Percentiles rank a stretch among this genome's conserved stretches.
Conservation (phyloP, 2,329 filamentous ascomycete genomes). For the Aspergillus jensenii region DNA sequence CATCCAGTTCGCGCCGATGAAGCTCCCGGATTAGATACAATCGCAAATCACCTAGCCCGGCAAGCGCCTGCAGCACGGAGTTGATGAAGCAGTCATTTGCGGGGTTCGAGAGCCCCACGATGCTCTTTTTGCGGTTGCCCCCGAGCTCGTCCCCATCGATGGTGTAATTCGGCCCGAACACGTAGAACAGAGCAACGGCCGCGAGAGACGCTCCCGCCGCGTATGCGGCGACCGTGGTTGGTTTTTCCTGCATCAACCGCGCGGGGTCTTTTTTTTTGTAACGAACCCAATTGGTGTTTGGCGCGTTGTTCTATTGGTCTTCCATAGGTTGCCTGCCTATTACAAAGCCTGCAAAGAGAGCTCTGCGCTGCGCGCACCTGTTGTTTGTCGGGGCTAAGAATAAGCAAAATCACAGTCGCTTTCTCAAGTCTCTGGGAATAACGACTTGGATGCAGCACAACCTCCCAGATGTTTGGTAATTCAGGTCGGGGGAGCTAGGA, state of each 20-base stretch:
- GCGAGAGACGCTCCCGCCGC: constrained; percentile 93
- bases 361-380: background rate
- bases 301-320: constrained; percentile 12
- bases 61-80: constrained; percentile 88
- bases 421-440: background rate
- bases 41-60: constrained; percentile 83
- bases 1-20: constrained; percentile 78
- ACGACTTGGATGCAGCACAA: background rate
- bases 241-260: constrained; percentile 72
- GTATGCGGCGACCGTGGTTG: constrained; percentile 82
- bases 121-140: constrained; percentile 72
- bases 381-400: background rate
- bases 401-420: background rate
- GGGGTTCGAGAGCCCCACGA: constrained; percentile 84
- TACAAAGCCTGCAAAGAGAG: background rate
- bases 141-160: constrained; percentile 74
- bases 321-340: constrained; percentile 14
- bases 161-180: constrained; percentile 96
- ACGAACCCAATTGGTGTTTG: background rate
- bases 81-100: constrained; percentile 99
- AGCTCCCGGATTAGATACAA: constrained; percentile 90
- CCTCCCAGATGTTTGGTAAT: background rate
- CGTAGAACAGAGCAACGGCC: constrained; percentile 91
- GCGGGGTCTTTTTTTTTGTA: background rate
- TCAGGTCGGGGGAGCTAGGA: background rate